Base-by-base conservation (phyloP, 140 eudicot genomes). In the Ambrosia hybrid region DNA sequence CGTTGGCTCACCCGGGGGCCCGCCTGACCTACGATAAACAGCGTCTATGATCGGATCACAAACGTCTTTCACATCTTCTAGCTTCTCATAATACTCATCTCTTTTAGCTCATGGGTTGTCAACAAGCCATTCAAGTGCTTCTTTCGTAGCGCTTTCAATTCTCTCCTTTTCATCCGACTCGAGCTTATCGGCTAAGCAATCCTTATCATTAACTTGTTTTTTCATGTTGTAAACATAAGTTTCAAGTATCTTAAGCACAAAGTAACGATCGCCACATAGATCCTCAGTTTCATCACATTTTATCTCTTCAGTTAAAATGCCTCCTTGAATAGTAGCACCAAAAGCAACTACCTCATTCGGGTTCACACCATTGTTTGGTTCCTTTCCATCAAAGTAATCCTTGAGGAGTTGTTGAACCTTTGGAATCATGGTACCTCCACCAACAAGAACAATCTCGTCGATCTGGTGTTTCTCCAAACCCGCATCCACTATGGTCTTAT, bases 311-410 rank as follows among this genome's bases (percentile, higher is more conserved):
- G 94, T 85, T 71, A 90, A 67, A 77, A 85, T 83, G 56, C 87
- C 87, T 61, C 96, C 95, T 65, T 81, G 89, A 2, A 87, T 87
- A 38, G 96, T 91, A 64, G 95, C 96, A 65, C 96, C 96, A 67
- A n/a, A 85, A 9, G 96, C 89, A n/a, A 90, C 95, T 3, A 91
- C 96, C 71, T 90, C 96, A 37, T 90, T 95, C 5, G 95, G 95
- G 94, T 21, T 21, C 26, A 21, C 26, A 21, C 26, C 26, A 21
- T 21, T 21, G 26, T 21, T 21, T 21, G 26, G 26, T 21, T 21
- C 26, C 26, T 21, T 21, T 21, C 26, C 26, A 21, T 21, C 26
- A 21, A 21, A 21, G 70, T 80, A 90, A 52, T 90, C 96, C 81
- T 77, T 87, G 0, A 90, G 73, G 41, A 90, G 91, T 70, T 90